These are phyloP conservation scores for Phytophthora palmivora DNA, from an alignment of 352 stramenopile species.

Conservation along the genomic window DNA sequence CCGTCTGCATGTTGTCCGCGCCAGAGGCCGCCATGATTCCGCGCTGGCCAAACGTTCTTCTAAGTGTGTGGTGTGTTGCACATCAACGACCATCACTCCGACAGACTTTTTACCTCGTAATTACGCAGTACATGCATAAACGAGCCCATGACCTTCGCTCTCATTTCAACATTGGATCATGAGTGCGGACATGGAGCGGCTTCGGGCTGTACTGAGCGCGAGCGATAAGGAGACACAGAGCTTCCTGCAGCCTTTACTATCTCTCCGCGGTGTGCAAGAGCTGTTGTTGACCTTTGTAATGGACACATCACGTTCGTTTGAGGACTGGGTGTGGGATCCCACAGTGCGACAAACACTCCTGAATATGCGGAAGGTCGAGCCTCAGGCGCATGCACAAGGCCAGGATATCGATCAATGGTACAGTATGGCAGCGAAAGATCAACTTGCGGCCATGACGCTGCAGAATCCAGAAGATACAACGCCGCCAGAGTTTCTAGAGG, in stretches of 20 bases:
- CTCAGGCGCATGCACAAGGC: constrained; percentile 30
- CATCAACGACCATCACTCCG: constrained; percentile 21
- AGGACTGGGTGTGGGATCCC: constrained; percentile 83
- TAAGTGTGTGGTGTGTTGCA: constrained; percentile 11
- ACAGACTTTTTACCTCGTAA: constrained; percentile 1
- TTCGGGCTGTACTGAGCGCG: constrained; percentile 49
- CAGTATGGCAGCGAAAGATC: constrained; percentile 35
- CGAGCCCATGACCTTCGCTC: neutral
- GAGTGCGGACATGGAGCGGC: constrained; percentile 36
- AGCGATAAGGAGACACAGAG: constrained; percentile 61
- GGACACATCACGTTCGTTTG: constrained; percentile 64
- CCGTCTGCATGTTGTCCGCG: constrained; percentile 18
- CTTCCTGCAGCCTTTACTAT: constrained; percentile 66
- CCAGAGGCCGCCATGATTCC: constrained; percentile 27
- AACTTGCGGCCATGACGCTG: constrained; percentile 11
- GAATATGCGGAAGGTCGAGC: constrained; percentile 45
- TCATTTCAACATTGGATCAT: constrained; percentile 6
- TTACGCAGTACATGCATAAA: neutral
- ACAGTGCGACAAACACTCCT: constrained; percentile 61
- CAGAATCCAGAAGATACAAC: constrained; percentile 33
- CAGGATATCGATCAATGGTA: constrained; percentile 61
- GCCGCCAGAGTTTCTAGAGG: constrained; percentile 35
- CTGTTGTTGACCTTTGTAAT: constrained; percentile 75
- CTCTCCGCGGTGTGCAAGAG: constrained; percentile 67
- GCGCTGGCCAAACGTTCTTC: constrained; percentile 25